phyloP scores from a whole-genome alignment of 2,329 filamentous ascomycete genomes.

The Hymenoscyphus scutula region DNA sequence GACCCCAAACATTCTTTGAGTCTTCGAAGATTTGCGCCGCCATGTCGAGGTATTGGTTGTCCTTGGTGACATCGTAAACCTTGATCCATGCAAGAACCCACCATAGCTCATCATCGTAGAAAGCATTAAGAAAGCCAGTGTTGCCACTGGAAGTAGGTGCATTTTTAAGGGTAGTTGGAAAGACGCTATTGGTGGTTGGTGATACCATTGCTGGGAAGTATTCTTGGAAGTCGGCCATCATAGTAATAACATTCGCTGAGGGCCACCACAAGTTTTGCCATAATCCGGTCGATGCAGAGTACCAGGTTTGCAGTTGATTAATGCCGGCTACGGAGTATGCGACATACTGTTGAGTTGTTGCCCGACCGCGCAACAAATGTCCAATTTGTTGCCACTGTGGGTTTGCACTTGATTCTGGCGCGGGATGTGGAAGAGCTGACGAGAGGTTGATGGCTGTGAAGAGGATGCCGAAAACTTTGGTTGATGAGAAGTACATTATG shows the following conservation, averaged over 20 bases:
- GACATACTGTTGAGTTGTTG: conserved; percentile 25
- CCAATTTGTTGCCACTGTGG: conserved; percentile 8
- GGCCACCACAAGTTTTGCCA: conserved; percentile 71
- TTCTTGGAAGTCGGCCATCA: conserved; percentile 52
- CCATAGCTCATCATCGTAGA: conserved; percentile 62
- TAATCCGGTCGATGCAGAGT: conserved; percentile 56
- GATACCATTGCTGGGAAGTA: conserved; percentile 24
- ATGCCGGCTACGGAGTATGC: conserved; percentile 37
- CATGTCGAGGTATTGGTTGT: conserved; percentile 51
- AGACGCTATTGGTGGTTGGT: conserved; percentile 25
- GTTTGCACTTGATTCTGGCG: conserved; percentile 10
- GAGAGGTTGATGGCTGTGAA: conserved; percentile 10
- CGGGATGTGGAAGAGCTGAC: conserved; percentile 13
- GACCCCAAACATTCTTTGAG: conserved; percentile 49
- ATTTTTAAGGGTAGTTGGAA: conserved; percentile 26
- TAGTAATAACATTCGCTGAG: conserved; percentile 63
- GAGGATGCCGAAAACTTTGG: conserved; percentile 7
- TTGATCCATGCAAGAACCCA: conserved; percentile 60
- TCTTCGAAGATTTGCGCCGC: conserved; percentile 55
- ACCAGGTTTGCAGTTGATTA: conserved; percentile 57
- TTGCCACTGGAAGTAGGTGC: conserved; percentile 35
- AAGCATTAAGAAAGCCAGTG: conserved; percentile 50
- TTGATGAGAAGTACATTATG: conserved; percentile 15
- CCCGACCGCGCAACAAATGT: conserved; percentile 13
- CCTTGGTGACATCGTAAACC: conserved; percentile 52